A percentile compares a stretch with the other conserved stretches of the same genome.
Evolutionary conservation across 2,329 filamentous ascomycete genomes (phyloP).

Genomic region (Colletotrichum sojae): DNA sequence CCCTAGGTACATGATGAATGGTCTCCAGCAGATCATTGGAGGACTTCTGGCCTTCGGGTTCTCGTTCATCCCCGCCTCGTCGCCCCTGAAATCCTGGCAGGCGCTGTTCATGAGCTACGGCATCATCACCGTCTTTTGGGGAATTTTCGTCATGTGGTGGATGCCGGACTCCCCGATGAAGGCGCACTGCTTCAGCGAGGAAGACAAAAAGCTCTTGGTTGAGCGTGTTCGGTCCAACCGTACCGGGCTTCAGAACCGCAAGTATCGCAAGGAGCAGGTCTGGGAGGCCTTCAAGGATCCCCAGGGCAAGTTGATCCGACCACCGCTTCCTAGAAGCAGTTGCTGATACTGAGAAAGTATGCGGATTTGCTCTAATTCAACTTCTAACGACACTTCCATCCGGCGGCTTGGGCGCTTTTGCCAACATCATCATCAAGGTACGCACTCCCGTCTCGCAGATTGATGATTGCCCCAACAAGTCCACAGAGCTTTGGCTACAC

Average conservation of each 20-base stretch:
- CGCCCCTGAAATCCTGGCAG: constrained; percentile 54
- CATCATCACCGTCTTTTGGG: constrained; percentile 51
- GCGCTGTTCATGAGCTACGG: constrained; percentile 60
- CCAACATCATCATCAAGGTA: constrained; percentile 78
- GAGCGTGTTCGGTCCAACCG: constrained; percentile 55
- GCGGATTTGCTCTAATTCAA: constrained; percentile 75
- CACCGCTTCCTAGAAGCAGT: too few species aligned
- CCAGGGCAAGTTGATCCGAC: neutral
- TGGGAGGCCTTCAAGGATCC: constrained; percentile 55
- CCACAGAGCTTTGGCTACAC: constrained; percentile 71
- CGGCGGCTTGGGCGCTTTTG: constrained; percentile 79
- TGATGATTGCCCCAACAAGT: neutral
- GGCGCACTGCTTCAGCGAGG: constrained; percentile 62
- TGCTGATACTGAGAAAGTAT: constrained; percentile 50
- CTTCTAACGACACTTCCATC: constrained; percentile 82
- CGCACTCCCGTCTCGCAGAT: neutral
- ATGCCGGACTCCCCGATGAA: constrained; percentile 67
- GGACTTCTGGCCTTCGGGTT: constrained; percentile 56
- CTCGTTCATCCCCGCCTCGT: constrained; percentile 48
- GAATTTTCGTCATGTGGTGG: constrained; percentile 53
- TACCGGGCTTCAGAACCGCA: constrained; percentile 53
- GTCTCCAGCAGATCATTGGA: constrained; percentile 55
- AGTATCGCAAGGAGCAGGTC: constrained; percentile 53
- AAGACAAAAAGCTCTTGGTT: constrained; percentile 54
- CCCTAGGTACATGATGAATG: constrained; percentile 52